phyloP scores from a whole-genome alignment of 352 stramenopile genomes.

The Phytophthora chlamydospora region DNA sequence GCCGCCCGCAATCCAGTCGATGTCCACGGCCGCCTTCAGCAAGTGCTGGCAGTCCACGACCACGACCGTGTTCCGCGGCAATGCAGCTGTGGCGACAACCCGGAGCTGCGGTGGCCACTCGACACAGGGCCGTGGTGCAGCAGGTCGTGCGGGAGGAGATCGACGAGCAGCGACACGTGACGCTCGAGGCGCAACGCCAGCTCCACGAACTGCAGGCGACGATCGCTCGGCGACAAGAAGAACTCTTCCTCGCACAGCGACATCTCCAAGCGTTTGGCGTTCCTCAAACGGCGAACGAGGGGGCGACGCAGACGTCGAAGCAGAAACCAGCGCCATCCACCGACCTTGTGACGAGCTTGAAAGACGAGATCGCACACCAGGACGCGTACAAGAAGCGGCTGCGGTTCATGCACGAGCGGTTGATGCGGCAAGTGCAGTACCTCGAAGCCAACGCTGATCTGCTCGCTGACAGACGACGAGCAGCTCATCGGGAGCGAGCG shows the following conservation, averaged over 20 bases:
- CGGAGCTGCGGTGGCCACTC: slow-evolving; percentile 9
- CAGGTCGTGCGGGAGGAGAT: slow-evolving; percentile 66
- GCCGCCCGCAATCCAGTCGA: slow-evolving; percentile 23
- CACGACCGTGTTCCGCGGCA: slow-evolving; percentile 16
- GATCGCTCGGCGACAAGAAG: slow-evolving; percentile 39
- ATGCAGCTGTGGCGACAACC: slow-evolving; percentile 32
- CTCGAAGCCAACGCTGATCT: slow-evolving; percentile 45
- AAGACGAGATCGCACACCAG: slow-evolving; percentile 51
- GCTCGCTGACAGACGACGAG: slow-evolving; percentile 31
- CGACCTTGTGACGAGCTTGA: slow-evolving; percentile 26
- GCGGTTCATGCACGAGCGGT: slow-evolving; percentile 48
- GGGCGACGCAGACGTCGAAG: slow-evolving; percentile 9
- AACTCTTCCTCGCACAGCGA: slow-evolving; percentile 43
- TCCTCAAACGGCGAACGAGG: slow-evolving; percentile 1
- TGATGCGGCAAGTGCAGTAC: slow-evolving; percentile 44
- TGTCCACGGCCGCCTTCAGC: slow-evolving; percentile 9
- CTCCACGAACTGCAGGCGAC: slow-evolving; percentile 48
- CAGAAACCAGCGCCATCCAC: background rate
- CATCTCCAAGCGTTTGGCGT: slow-evolving; percentile 43
- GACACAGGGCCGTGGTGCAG: slow-evolving; percentile 35
- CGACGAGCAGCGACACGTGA: slow-evolving; percentile 54
- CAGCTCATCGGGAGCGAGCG: slow-evolving; percentile 31
- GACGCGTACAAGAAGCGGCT: slow-evolving; percentile 69
- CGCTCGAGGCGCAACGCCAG: slow-evolving; percentile 48
- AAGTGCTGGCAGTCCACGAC: slow-evolving; percentile 14